These are phyloP conservation scores for Beta macrorhiza DNA, from an alignment of 179 eudicot genomes.

Conservation along the genomic window DNA sequence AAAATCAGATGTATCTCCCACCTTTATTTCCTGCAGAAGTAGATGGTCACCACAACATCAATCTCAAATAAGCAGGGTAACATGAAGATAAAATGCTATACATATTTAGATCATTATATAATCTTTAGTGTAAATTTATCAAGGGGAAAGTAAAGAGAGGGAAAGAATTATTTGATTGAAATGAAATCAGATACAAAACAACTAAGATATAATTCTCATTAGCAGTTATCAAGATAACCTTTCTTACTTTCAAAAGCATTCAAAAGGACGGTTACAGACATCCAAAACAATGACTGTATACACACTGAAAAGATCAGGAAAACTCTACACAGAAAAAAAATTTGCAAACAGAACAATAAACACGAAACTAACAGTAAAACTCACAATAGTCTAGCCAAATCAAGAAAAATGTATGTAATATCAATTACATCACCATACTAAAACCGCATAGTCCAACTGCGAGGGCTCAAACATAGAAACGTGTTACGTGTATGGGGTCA, in stretches of 20 bases:
- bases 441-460: not conserved
- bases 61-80: slow-evolving; percentile 5
- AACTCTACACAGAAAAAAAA: not conserved
- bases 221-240: too few species aligned
- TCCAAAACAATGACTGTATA: not conserved
- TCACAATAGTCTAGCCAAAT: not conserved
- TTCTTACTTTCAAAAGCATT: not conserved
- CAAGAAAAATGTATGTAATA: not conserved
- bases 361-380: not conserved
- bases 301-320: not conserved
- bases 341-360: not conserved
- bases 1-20: slow-evolving; percentile 27
- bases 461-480: not conserved
- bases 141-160: not conserved
- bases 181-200: not conserved
- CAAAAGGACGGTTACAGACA: not conserved
- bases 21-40: slow-evolving; percentile 24
- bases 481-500: not conserved
- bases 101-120: not conserved
- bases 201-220: not conserved
- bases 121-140: not conserved
- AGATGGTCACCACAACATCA: slow-evolving; percentile 8
- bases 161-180: not conserved
- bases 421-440: not conserved
- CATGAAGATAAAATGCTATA: not conserved